phyloP scores from a whole-genome alignment of 768 basidiomycete genomes.

The Trametopsis cervina region DNA sequence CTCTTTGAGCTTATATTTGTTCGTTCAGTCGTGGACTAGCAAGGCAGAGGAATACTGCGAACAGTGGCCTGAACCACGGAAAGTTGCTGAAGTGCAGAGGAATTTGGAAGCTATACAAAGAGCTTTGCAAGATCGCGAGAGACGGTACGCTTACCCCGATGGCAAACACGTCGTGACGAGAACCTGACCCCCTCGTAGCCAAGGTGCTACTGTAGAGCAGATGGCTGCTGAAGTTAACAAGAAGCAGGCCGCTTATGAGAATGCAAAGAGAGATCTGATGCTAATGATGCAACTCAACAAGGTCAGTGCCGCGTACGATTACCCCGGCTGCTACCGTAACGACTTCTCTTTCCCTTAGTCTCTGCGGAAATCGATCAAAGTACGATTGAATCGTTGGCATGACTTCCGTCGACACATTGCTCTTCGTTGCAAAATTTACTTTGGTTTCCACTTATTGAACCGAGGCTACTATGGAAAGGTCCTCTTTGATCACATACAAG shows the following conservation, averaged over 20 bases:
- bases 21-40: conserved; percentile 13
- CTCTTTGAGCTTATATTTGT: neutral
- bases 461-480: conserved; percentile 91
- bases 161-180: neutral
- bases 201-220: conserved; percentile 73
- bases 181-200: conserved; percentile 33
- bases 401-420: conserved; percentile 86
- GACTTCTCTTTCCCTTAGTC: conserved; percentile 15
- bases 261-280: conserved; percentile 54
- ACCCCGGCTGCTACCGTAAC: neutral
- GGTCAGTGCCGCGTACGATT: conserved; percentile 29
- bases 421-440: conserved; percentile 78
- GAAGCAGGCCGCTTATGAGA: conserved; percentile 51
- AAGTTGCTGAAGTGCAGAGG: conserved; percentile 46
- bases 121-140: conserved; percentile 62
- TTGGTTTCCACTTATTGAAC: conserved; percentile 73
- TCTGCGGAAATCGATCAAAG: conserved; percentile 55
- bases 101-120: conserved; percentile 55
- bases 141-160: conserved; percentile 35
- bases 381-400: conserved; percentile 72
- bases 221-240: conserved; percentile 67
- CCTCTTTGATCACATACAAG: conserved; percentile 68
- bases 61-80: conserved; percentile 50
- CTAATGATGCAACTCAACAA: conserved; percentile 61
- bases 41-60: conserved; percentile 60